Conservation (phyloP, 1,139 yeast species). For the Taphrina flavorubra region DNA sequence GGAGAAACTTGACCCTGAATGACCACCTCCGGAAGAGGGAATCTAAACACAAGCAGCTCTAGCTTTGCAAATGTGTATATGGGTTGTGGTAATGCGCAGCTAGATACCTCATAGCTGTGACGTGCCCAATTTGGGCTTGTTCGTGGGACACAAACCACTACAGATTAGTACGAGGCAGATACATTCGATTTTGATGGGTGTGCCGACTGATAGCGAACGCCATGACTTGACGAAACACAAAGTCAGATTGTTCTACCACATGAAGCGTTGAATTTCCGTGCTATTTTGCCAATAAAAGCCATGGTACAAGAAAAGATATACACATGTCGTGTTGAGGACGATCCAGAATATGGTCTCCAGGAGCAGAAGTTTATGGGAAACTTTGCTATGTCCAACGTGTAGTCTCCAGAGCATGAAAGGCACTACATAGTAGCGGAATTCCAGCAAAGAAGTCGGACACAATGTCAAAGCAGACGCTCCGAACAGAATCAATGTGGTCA, state of each 20-base stretch:
- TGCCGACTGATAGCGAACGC: no score
- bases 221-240: no score
- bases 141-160: no score
- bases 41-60: no score
- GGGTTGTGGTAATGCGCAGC: no score
- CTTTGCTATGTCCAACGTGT: constrained; percentile 51
- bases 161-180: no score
- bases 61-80: no score
- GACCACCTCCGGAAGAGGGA: no score
- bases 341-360: constrained; percentile 69
- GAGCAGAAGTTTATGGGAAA: constrained; percentile 52
- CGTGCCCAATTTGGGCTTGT: no score
- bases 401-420: constrained; percentile 80
- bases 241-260: constrained; percentile 63
- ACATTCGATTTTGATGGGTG: no score
- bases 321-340: constrained; percentile 61
- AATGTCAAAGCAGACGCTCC: constrained; percentile 65
- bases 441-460: constrained; percentile 88
- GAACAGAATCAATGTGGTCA: constrained; percentile 56
- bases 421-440: constrained; percentile 86
- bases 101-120: no score
- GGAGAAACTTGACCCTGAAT: no score
- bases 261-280: constrained; percentile 70
- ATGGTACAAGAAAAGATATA: constrained; percentile 63
- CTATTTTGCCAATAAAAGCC: constrained; percentile 75